Base-by-base conservation (phyloP, 495 filamentous ascomycete species). In the Usnea hakonensis region DNA sequence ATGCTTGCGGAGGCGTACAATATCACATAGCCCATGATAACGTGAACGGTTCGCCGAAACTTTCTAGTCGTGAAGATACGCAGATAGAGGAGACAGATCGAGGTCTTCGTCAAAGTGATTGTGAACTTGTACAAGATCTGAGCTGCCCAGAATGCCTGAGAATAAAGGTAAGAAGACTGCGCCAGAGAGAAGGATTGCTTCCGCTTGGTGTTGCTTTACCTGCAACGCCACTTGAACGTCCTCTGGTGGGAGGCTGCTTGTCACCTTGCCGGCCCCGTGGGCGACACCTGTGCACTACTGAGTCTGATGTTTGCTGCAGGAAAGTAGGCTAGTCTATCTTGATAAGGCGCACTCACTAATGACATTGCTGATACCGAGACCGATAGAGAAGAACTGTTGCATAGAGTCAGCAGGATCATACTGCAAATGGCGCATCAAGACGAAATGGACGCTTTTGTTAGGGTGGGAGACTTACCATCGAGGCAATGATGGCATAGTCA, bases 1-100 rank as follows among this genome's bases (percentile, higher is more conserved):
- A 78, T 74, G 57, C 77, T 77, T 50, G 70, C 71, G 32, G 77
- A 61, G 10, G 74, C 71, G 63, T 79, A 80, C 17, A 62, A 54
- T 13, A 75, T 57, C 1, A 75, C 72, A 35, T 79, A 73, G 14
- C 61, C 60, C 21, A 75, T 73, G 60, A 81, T 70, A n/a, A 69
- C 61, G 37, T 75, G 67, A 17, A 71, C 72, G 41, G 38, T 8
- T 6, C 35, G 40, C 9, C 68, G 69, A 60, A 74, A 75, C 32
- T 54, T 52, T 33, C 62, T 65, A 2, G 72, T 66, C 13, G 71
- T 69, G 58, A 76, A 76, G 55, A 75, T 65, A 13, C 71, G 70
- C 40, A 73, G 70, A 62, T 76, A 76, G 63, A 75, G 69, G 19
- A 71, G 57, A 21, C 73, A 62, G 67, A 75, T 73, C 38, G 72